Base-by-base conservation (phyloP, 2,329 filamentous ascomycete species). In the Dothiorella sarmentorum region DNA sequence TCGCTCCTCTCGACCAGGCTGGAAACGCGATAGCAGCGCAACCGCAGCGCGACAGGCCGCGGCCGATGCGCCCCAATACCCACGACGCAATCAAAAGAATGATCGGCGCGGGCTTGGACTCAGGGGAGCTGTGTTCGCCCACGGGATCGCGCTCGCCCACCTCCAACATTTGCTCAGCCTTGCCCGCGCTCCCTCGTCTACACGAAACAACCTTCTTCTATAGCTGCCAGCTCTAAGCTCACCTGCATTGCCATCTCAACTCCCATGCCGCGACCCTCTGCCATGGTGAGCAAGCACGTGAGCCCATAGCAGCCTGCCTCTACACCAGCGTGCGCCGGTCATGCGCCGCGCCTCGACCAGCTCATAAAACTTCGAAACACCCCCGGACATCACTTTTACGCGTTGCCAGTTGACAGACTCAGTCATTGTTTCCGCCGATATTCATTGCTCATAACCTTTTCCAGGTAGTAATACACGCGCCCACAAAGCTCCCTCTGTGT, bases 301-400 rank as follows among this genome's bases (percentile, higher is more conserved):
- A 15, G 35, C 35, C 31, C n/a, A 47, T n/a, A n/a, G n/a, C n/a
- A n/a, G n/a, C n/a, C n/a, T n/a, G n/a, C n/a, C n/a, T n/a, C n/a
- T n/a, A n/a, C n/a, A n/a, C n/a, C n/a, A 22, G 31, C 31, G 15
- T 26, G 18, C 18, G 20, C 31, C 22, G 3, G 45, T 31, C 31
- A n/a, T 35, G 45, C 29, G 18, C 29, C 4, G 49, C 49, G 49
- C 49, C 49, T 53, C 49, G 49, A 35, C 49, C 49, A 53, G 11
- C 18, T 52, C 49, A 53, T 53, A 53, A 53, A 53, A 53, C 49
- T 53, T 53, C 49, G 35, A 53, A 53, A 52, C 47, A 11, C 33
- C 31, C 47, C 20, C 31, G 47, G 47, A 18, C 44, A 35, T 29
- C 31, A 29, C 35, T 35, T 20, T 51, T 53, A 53, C 49, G 49